phyloP scores from a whole-genome alignment of 768 basidiomycete genomes.

The Trametes punicea region DNA sequence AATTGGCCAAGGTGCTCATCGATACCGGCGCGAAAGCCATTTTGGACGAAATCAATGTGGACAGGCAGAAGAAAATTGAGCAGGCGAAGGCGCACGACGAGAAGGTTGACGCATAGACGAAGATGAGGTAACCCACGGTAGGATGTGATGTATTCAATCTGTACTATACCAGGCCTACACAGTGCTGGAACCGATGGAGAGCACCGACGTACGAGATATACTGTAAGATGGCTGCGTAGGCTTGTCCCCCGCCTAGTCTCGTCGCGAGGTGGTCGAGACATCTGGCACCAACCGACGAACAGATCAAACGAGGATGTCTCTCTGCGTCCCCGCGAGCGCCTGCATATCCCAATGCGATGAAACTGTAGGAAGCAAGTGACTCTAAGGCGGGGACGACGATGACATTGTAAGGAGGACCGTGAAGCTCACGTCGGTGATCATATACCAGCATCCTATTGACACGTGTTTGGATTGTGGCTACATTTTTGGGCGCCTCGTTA shows the following conservation, averaged over 20 bases:
- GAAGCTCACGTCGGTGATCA: neutral
- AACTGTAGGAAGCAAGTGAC: slow-evolving; percentile 25
- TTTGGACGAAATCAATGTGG: slow-evolving; percentile 76
- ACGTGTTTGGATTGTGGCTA: slow-evolving; percentile 10
- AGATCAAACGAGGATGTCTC: slow-evolving; percentile 12
- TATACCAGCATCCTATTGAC: slow-evolving; percentile 8
- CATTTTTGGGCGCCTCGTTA: slow-evolving; percentile 1
- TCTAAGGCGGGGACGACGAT: slow-evolving; percentile 25
- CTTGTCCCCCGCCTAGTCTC: slow-evolving; percentile 17
- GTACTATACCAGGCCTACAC: no score
- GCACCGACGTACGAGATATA: neutral
- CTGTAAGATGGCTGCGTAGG: neutral
- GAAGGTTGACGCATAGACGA: slow-evolving; percentile 6
- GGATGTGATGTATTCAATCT: no score
- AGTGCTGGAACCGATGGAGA: no score
- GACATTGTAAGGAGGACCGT: slow-evolving; percentile 18
- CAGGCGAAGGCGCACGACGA: slow-evolving; percentile 20
- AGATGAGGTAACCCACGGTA: no score
- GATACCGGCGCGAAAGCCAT: slow-evolving; percentile 73
- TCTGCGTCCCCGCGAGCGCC: slow-evolving; percentile 28
- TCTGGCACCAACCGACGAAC: slow-evolving; percentile 22
- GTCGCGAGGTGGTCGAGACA: slow-evolving; percentile 17
- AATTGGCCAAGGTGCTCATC: slow-evolving; percentile 62
- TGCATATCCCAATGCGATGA: slow-evolving; percentile 20
- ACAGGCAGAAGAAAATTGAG: slow-evolving; percentile 41